Evolutionary conservation across 1,139 yeast genomes (phyloP), one percentile per base, ranked within the genome.

Genomic region (Pichia sp.): DNA sequence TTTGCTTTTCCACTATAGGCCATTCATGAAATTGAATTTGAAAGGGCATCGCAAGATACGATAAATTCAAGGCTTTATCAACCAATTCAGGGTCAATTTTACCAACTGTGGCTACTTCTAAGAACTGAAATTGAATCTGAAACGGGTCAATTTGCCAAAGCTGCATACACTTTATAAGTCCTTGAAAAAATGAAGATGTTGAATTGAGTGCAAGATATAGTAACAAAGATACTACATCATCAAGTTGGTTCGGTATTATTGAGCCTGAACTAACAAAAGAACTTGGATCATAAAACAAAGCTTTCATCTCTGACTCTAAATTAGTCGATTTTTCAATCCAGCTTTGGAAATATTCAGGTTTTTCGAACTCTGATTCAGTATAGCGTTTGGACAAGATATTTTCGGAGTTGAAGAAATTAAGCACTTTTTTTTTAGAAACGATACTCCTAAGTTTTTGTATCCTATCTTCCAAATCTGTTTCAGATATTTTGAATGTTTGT

Each of bases 71-170:
- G 10, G 53, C 48, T 34, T 43, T 48, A 15, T 47, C 45, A n/a
- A 52, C 51, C 19, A 45, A 36, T 9, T 45, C 48, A 7, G 53
- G 47, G 41, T 52, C 49, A 14, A 48, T 38, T 15, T 26, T 28
- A 5, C 28, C 36, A 24, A 4, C 17, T 10, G 40, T 22, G 3
- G 47, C 33, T 28, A 37, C 31, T 26, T 44, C 26, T 33, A 47
- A 28, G 36, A 47, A 46, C 7, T 36, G 28, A 20, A 49, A 36
- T 26, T 52, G 51, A 7, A 53, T 35, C 10, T 44, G 41, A 38
- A 54, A 56, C 4, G 61, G 61, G 36, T 56, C 58, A 14, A 51
- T 44, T 40, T 55, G 59, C 61, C 60, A 57, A 2, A 55, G 11
- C 32, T 53, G 49, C 34, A 56, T 38, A 44, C 60, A 57, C 28